A percentile compares a stretch with the other conserved stretches of the same genome.
Evolutionary conservation across 129 eudicot species (phyloP).

Genomic region (Apium graveolens): DNA sequence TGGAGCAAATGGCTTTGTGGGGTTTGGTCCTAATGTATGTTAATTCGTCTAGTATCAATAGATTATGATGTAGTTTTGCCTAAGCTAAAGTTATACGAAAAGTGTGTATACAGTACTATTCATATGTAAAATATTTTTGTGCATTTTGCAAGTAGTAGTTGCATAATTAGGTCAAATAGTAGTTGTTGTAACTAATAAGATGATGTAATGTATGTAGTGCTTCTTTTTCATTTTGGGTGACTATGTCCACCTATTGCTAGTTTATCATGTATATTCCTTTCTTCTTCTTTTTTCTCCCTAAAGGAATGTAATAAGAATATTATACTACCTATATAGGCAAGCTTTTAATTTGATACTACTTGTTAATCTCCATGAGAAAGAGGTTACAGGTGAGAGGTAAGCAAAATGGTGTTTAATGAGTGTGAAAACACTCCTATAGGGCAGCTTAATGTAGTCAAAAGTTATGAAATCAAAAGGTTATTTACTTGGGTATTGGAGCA

Average conservation of each 20-base stretch:
- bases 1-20: constrained; percentile 60
- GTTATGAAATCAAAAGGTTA: constrained; percentile 6
- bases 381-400: background rate
- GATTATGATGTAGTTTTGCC: constrained; percentile 13
- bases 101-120: background rate
- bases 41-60: constrained; percentile 2
- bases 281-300: no score
- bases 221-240: background rate
- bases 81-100: constrained; percentile 7
- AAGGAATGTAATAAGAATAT: background rate
- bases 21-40: constrained; percentile 87
- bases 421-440: constrained; percentile 17
- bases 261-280: background rate
- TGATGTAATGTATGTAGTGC: background rate
- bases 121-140: background rate
- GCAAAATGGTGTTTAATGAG: background rate
- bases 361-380: no score
- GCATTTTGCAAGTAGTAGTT: background rate
- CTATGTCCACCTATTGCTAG: background rate
- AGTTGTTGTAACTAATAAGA: background rate
- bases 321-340: background rate
- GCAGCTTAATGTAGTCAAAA: constrained; percentile 20
- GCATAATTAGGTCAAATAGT: background rate
- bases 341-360: background rate
- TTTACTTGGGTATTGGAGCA: constrained; percentile 20